Evolutionary conservation across 331 rosid species (phyloP).

Genomic region (Pyrus hybrid): DNA sequence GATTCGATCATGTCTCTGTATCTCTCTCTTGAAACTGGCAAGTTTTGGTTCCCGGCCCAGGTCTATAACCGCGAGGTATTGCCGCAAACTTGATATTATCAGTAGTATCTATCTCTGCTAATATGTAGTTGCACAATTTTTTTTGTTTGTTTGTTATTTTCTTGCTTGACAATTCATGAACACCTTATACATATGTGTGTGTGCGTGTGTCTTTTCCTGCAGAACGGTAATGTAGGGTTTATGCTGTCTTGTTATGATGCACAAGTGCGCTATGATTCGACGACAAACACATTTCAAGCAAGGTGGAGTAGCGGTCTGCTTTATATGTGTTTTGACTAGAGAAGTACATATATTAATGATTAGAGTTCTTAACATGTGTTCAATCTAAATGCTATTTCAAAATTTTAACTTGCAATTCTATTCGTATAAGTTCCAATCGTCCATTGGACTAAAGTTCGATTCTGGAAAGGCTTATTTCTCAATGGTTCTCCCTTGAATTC

Average conservation of each 20-base stretch:
- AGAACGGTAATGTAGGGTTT: conserved; percentile 93
- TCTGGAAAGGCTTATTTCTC: not conserved
- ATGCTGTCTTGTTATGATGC: conserved; percentile 96
- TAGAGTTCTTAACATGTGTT: too few species aligned
- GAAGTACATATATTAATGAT: too few species aligned
- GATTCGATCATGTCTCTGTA: conserved; percentile 57
- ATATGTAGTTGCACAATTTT: not conserved
- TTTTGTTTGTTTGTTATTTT: not conserved
- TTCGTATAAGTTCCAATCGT: too few species aligned
- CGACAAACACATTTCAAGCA: conserved; percentile 67
- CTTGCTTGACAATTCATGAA: conserved; percentile 6
- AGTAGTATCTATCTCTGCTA: not conserved
- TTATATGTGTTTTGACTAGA: not conserved
- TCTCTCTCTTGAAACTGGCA: conserved; percentile 74
- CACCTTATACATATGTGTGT: not conserved
- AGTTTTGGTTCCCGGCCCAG: conserved; percentile 91
- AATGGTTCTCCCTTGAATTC: not conserved
- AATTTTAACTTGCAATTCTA: too few species aligned
- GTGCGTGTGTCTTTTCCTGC: conserved; percentile 15
- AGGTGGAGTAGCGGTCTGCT: conserved; percentile 37
- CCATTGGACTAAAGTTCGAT: not conserved
- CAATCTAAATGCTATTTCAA: too few species aligned
- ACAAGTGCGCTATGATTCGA: conserved; percentile 53
- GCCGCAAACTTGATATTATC: not conserved
- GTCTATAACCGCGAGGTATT: conserved; percentile 92